Base-by-base conservation (phyloP, 176 grass and related monocot species). In the Carex scoparia region DNA sequence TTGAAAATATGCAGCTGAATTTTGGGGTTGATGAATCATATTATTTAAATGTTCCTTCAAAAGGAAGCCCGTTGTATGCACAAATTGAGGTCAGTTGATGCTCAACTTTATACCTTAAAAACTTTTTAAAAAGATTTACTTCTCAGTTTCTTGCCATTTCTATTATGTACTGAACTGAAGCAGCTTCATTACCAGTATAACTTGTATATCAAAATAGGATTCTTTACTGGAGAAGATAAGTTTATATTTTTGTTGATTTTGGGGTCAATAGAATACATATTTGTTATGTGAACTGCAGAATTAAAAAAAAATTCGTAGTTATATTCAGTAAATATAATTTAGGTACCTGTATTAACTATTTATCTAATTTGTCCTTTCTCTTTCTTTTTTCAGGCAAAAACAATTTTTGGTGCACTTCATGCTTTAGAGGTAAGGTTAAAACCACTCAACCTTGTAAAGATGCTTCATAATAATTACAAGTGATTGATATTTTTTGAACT, bases 361-460 rank as follows among this genome's bases (percentile, higher is more conserved):
- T 53, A 54, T 67, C 42, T 18, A 51, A 73, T 79, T 79, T 79
- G 31, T 16, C 19, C 61, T 40, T 49, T 89, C 71, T 61, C n/a
- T 76, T 86, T 69, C 79, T 87, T 77, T 40, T 79, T 89, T 98
- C 80, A 98, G 95, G 91, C 95, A 89, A 87, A 89, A 91, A 98
- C 95, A 79, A 88, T 98, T 84, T 98, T 88, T 66, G 95, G 95
- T 73, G 93, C 93, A 86, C 85, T 98, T 82, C 91, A 98, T 84
- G 93, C 89, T 53, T 92, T 98, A 38, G 84, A 98, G 89, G 95
- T 98, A 95, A 93, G 51, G 79, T 89, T 35, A 60, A 53, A 3
- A 84, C 18, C 14, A 84, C 62, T 15, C 37, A 82, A 84, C 15
- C 40, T 62, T 27, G 30, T 23, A 13, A 85, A 32, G 19, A 54